Evolutionary conservation across 2,329 filamentous ascomycete species (phyloP).

Genomic region (Nothophoma quercina): DNA sequence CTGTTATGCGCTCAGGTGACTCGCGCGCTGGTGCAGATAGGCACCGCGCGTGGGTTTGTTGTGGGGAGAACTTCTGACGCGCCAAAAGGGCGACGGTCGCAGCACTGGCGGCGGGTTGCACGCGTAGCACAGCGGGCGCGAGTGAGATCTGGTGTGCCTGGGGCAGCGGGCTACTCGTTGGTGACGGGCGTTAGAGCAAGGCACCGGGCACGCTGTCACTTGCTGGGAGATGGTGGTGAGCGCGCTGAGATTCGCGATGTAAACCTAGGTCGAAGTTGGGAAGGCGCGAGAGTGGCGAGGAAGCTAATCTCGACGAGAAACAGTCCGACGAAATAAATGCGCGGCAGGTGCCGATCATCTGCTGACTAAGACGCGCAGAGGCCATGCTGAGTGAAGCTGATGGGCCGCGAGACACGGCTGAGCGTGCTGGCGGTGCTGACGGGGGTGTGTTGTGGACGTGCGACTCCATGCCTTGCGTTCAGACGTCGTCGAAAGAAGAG

Average conservation of each 20-base stretch:
- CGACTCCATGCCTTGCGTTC: constrained; percentile 21
- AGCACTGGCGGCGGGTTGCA: constrained; percentile 41
- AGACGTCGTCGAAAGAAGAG: constrained; percentile 34
- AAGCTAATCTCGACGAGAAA: constrained; percentile 25
- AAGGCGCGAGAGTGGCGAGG: constrained; percentile 44
- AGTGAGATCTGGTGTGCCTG: constrained; percentile 31
- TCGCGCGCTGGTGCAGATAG: constrained; percentile 20
- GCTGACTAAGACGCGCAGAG: constrained; percentile 33
- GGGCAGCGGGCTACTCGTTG: constrained; percentile 28
- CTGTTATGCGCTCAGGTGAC: constrained; percentile 28
- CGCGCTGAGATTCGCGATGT: constrained; percentile 48
- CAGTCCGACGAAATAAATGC: constrained; percentile 22
- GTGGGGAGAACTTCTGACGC: constrained; percentile 28
- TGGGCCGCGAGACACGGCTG: constrained; percentile 13
- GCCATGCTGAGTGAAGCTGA: constrained; percentile 5
- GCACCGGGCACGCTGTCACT: constrained; percentile 29
- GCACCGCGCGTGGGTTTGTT: constrained; percentile 15
- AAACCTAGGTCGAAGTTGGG: constrained; percentile 48
- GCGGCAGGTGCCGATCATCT: constrained; percentile 22
- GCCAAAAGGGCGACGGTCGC: constrained; percentile 27
- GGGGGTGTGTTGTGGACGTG: constrained; percentile 9
- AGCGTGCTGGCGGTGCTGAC: constrained; percentile 15
- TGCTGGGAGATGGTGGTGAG: constrained; percentile 31
- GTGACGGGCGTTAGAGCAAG: constrained; percentile 39
- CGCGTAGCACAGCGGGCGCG: constrained; percentile 33